Base-by-base conservation (phyloP, 257 asterid genomes). In the Nicotiana paniculata region DNA sequence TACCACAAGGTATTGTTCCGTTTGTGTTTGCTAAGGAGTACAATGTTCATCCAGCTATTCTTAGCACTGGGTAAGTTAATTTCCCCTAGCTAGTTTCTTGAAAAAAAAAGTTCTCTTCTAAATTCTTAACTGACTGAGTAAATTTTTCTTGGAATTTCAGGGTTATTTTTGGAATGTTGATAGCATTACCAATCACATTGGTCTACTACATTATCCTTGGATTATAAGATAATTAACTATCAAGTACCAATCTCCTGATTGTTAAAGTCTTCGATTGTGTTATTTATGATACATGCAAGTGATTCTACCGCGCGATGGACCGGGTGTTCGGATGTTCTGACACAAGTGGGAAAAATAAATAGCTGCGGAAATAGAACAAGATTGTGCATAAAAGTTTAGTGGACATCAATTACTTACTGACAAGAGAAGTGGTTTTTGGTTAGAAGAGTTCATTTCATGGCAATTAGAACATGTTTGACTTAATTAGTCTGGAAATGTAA, bases 131-230 rank as follows among this genome's bases (percentile, higher is more conserved):
- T 43, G 6, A 43, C 46, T 5, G 2, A 43, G n/a, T 21, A 5
- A 3, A 18, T 3, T 26, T 11, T 18, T 30, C 12, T 51, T 51
- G n/a, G 10, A 75, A 74, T 81, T 82, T 32, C 87, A 90, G 91
- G 87, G 93, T 86, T 21, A 90, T 90, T 21, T 90, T 91, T 48
- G 94, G 94, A 69, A 91, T 91, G 94, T 65, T 89, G 90, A 89
- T 91, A n/a, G 92, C 94, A 4, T 76, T 91, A n/a, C 94, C 94
- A 33, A 91, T 91, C 80, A 91, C 94, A 1, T 57, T 91, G 46
- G 90, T 91, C 26, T 91, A 91, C 77, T 91, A 91, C 83, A 91
- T 91, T 54, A 21, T 91, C 79, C 91, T 91, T 28, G 94, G 94
- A 66, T 86, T 91, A 69, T 90, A 82, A 39, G 9, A 39, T 39